Evolutionary conservation across 192 early-diverging fungal genomes (phyloP).

Genomic region (Linnemannia hyalina): DNA sequence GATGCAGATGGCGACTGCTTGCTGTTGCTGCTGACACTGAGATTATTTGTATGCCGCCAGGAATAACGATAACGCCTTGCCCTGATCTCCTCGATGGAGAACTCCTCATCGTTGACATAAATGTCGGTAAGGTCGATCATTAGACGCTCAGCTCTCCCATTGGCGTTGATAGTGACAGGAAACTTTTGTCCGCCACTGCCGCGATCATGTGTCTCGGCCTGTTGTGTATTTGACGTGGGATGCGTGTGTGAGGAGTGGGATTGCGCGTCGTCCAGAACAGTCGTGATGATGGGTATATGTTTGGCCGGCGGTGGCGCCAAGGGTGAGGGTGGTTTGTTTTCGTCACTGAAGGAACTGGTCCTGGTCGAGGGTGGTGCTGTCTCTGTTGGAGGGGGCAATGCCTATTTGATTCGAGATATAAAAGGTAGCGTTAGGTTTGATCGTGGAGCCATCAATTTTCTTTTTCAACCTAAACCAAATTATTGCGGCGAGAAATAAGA

Average conservation of each 20-base stretch:
- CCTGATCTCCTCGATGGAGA: slow-evolving; percentile 27
- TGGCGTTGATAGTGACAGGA: neutral
- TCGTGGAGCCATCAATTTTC: neutral
- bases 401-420: neutral
- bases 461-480: neutral
- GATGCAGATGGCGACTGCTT: neutral
- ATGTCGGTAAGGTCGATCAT: slow-evolving; percentile 27
- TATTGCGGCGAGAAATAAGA: neutral
- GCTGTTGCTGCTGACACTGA: neutral
- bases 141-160: slow-evolving; percentile 10
- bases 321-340: neutral
- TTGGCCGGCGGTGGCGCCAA: neutral
- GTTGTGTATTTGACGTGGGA: neutral
- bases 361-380: neutral
- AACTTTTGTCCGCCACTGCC: neutral
- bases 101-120: slow-evolving; percentile 21
- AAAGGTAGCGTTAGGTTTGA: no score
- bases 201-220: neutral
- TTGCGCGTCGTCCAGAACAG: neutral
- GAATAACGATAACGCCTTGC: slow-evolving; percentile 11
- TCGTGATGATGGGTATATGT: neutral
- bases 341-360: neutral
- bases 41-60: neutral
- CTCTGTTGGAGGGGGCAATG: neutral
- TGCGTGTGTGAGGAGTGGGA: neutral